Evolutionary conservation across 768 basidiomycete genomes (phyloP).

Genomic region (Hericium rajendrae): DNA sequence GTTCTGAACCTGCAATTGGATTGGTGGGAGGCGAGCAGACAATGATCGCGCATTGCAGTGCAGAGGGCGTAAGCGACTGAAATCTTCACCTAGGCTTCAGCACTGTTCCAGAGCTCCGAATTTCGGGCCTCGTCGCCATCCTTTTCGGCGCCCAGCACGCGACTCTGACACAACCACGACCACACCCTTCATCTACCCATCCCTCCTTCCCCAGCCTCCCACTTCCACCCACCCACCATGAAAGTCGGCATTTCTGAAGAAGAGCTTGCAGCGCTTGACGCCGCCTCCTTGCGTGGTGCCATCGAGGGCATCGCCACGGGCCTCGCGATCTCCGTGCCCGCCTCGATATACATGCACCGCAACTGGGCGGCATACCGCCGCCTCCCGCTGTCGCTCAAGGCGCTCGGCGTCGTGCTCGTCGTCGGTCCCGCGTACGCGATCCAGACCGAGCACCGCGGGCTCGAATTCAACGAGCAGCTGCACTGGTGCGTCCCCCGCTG

Average conservation of each 20-base stretch:
- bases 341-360: conserved; percentile 24
- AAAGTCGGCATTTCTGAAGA: conserved; percentile 26
- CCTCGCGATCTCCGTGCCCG: conserved; percentile 27
- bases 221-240: not conserved
- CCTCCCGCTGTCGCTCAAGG: conserved; percentile 29
- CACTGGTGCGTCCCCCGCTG: conserved; percentile 18
- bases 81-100: too few relatives aligned
- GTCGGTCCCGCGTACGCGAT: conserved; percentile 30
- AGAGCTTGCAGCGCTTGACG: conserved; percentile 28
- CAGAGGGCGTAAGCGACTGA: too few relatives aligned
- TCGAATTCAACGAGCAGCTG: conserved; percentile 26
- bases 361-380: conserved; percentile 28
- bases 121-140: too few relatives aligned
- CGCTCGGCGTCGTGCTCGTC: conserved; percentile 27
- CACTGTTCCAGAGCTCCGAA: too few relatives aligned
- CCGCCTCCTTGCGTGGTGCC: conserved; percentile 28
- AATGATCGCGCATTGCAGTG: too few relatives aligned
- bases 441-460: conserved; percentile 29
- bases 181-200: too few relatives aligned
- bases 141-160: too few relatives aligned
- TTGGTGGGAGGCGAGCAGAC: too few relatives aligned
- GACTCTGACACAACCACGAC: too few relatives aligned
- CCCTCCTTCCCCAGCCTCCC: too few relatives aligned
- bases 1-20: too few relatives aligned
- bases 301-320: conserved; percentile 28